Evolutionary conservation across 306 rosid genomes (phyloP).

Genomic region (Corylus avellana): DNA sequence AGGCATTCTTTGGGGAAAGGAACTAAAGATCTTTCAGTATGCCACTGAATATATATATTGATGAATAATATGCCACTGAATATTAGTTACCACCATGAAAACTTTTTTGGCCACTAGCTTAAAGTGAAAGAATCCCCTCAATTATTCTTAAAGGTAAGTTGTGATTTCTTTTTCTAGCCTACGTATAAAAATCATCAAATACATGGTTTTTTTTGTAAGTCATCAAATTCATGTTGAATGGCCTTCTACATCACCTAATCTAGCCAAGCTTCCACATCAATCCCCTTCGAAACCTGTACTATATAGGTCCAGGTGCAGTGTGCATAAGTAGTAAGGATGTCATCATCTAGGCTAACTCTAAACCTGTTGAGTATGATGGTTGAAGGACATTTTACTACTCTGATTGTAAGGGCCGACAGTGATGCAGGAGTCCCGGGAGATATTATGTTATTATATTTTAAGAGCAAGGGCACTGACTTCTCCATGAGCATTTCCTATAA

Average conservation of each 20-base stretch:
- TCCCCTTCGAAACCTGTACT: neutral
- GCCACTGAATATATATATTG: neutral
- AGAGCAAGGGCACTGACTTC: neutral
- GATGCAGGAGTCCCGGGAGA: neutral
- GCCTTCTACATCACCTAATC: neutral
- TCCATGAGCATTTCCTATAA: neutral
- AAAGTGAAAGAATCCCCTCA: neutral
- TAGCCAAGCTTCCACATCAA: neutral
- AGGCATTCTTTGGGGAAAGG: neutral
- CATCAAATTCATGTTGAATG: neutral
- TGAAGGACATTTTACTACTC: neutral
- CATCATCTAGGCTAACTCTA: neutral
- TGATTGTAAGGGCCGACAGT: neutral
- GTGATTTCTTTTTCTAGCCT: neutral
- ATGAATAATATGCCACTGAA: neutral
- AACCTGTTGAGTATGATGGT: neutral
- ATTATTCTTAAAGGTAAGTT: neutral
- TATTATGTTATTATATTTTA: neutral
- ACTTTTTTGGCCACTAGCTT: neutral
- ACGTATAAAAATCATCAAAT: neutral
- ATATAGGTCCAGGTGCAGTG: neutral
- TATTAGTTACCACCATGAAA: neutral
- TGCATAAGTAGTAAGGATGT: neutral
- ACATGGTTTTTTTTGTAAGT: neutral
- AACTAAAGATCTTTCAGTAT: neutral